Conservation (phyloP, 2,329 filamentous ascomycete species). For the Phaeophleospora eucalypticola region DNA sequence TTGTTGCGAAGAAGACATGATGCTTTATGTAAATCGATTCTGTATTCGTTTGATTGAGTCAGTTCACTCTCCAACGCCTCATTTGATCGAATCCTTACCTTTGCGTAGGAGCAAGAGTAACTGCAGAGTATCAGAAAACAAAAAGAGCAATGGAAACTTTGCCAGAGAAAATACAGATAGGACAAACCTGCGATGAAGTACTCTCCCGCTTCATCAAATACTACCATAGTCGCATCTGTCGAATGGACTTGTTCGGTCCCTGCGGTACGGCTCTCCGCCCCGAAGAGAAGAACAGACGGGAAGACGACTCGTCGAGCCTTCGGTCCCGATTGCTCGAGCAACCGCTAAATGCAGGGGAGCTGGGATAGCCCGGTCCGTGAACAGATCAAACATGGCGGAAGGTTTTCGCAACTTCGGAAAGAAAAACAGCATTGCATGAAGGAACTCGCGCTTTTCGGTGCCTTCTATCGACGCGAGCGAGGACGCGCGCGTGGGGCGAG, state of each 20-base stretch:
- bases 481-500: background rate
- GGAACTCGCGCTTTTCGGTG: background rate
- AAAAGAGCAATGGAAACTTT: too few species aligned
- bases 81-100: background rate
- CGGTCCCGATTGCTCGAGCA: background rate
- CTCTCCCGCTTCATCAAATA: too few species aligned
- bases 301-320: background rate
- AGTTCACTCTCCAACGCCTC: background rate
- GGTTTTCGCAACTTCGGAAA: background rate
- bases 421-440: background rate
- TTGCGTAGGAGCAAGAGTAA: background rate
- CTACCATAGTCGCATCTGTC: too few species aligned
- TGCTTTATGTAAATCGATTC: constrained; percentile 8
- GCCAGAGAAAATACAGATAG: too few species aligned
- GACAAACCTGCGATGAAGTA: too few species aligned
- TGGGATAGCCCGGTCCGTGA: background rate
- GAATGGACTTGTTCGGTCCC: too few species aligned
- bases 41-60: constrained; percentile 1
- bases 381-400: background rate
- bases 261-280: background rate
- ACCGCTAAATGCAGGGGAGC: background rate
- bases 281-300: background rate
- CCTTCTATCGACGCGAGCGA: background rate
- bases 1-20: constrained; percentile 28
- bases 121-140: too few species aligned